These are phyloP conservation scores for Leccinum pachyderme DNA, from an alignment of 1,284 basidiomycete species.

Conservation along the genomic window DNA sequence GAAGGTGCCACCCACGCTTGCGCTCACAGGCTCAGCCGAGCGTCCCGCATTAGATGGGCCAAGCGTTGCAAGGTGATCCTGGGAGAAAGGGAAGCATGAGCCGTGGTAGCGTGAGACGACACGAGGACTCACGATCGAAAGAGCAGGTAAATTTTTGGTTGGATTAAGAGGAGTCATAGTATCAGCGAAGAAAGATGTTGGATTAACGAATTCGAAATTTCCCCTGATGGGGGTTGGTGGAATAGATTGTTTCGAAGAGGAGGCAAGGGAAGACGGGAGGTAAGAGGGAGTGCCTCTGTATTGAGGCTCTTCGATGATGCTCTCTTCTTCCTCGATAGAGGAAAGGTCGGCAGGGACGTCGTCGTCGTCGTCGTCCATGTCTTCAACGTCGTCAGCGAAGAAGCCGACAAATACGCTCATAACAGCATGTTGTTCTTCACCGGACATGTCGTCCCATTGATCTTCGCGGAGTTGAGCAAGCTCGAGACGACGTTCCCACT, in stretches of 20 bases:
- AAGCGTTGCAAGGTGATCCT: constrained; percentile 31
- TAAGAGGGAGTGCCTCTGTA: constrained; percentile 32
- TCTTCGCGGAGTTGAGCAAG: constrained; percentile 31
- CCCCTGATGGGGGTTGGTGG: constrained; percentile 23
- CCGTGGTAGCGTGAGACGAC: neutral
- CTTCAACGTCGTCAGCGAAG: constrained; percentile 36
- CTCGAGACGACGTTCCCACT: constrained; percentile 34
- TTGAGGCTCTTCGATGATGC: constrained; percentile 28
- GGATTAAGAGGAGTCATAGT: constrained; percentile 23
- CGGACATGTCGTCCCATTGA: constrained; percentile 32
- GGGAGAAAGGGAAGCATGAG: constrained; percentile 10
- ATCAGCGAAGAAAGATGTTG: constrained; percentile 25
- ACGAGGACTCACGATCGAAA: constrained; percentile 29
- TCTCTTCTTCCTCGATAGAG: constrained; percentile 35
- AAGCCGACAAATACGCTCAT: constrained; percentile 44
- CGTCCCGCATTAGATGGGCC: constrained; percentile 26
- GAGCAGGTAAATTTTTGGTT: constrained; percentile 30
- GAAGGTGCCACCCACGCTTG: constrained; percentile 5
- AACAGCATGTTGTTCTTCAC: constrained; percentile 32
- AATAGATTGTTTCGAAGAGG: constrained; percentile 17
- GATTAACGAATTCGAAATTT: constrained; percentile 30
- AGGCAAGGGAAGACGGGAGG: constrained; percentile 15
- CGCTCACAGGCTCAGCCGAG: constrained; percentile 17
- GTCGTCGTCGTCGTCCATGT: constrained; percentile 15
- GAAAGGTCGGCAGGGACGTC: constrained; percentile 6